Conservation (phyloP, 768 basidiomycete genomes). For the Russula sp. region DNA sequence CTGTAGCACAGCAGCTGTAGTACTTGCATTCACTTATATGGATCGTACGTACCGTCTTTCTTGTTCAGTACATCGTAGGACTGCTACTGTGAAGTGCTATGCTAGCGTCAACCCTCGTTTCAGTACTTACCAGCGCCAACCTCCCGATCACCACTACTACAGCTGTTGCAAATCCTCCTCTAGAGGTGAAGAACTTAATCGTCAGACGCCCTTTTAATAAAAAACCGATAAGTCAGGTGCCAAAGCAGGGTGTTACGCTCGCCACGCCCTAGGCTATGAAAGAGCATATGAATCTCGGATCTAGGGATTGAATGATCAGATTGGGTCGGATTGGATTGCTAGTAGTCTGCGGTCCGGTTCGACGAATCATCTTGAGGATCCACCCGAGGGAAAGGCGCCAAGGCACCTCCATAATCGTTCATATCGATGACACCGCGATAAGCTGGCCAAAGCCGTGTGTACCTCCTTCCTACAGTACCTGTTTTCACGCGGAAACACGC, state of each 20-base stretch:
- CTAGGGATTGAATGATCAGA: background rate
- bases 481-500: background rate
- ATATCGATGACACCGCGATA: background rate
- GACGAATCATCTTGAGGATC: background rate
- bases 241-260: background rate
- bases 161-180: background rate
- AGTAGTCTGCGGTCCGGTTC: slow-evolving; percentile 3
- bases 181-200: background rate
- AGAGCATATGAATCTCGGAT: too few species aligned
- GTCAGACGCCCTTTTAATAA: background rate
- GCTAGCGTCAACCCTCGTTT: background rate
- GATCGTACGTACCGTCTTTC: background rate
- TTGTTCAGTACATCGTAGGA: too few species aligned
- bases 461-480: too few species aligned
- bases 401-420: background rate
- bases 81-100: background rate
- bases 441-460: background rate
- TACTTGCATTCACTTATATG: background rate
- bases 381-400: background rate
- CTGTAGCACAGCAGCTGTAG: background rate
- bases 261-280: background rate
- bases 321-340: background rate
- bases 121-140: background rate
- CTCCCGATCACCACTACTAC: background rate
- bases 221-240: background rate